These are phyloP conservation scores for Trichocladium uniseriatum DNA, from an alignment of 495 filamentous ascomycete species.

Conservation along the genomic window DNA sequence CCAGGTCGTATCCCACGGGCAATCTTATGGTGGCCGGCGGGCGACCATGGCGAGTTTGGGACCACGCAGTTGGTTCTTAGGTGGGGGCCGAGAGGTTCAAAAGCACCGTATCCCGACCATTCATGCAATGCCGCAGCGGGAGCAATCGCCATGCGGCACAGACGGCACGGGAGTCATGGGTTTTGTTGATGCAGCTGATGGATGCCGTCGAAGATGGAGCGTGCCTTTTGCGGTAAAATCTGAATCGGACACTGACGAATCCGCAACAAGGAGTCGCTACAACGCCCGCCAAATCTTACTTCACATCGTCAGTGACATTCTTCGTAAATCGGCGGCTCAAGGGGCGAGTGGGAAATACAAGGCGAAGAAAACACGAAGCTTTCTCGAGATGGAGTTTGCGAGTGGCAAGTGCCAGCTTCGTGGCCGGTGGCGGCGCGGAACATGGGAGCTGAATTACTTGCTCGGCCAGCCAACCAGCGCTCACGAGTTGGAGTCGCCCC, in stretches of 20 bases:
- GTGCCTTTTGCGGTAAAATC: too few species aligned
- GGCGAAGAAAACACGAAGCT: neutral
- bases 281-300: too few species aligned
- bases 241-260: too few species aligned
- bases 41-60: too few species aligned
- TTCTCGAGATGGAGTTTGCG: neutral
- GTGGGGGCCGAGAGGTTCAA: neutral
- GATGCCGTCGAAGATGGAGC: too few species aligned
- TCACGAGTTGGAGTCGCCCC: conserved; percentile 18
- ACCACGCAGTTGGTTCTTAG: neutral
- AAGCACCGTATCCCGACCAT: conserved; percentile 18
- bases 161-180: neutral
- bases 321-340: neutral
- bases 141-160: neutral
- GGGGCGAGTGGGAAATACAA: neutral
- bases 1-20: neutral
- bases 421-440: neutral
- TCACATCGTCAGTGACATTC: neutral
- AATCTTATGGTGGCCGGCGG: too few species aligned
- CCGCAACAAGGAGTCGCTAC: too few species aligned
- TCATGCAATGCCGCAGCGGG: neutral
- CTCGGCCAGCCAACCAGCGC: conserved; percentile 14
- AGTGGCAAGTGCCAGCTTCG: conserved; percentile 1
- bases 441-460: conserved; percentile 13
- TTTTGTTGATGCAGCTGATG: neutral